Evolutionary conservation across 1,139 yeast species (phyloP).

Genomic region (Protomyces inundatus): DNA sequence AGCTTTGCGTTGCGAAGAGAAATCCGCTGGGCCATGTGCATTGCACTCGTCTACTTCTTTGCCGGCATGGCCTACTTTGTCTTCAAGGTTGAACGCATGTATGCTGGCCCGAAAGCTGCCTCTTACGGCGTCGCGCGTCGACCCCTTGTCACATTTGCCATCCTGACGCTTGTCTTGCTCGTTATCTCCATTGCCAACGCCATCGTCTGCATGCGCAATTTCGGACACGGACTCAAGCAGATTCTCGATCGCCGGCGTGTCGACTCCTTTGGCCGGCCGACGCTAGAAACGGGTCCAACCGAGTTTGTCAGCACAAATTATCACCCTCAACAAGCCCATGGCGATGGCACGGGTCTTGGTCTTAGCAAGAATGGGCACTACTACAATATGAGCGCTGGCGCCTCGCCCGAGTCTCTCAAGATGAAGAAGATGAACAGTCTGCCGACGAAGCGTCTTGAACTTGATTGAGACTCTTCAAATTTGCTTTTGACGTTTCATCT

Average conservation of each 20-base stretch:
- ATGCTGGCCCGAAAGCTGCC: slow-evolving; percentile 45
- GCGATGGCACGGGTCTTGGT: not conserved
- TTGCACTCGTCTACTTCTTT: slow-evolving; percentile 41
- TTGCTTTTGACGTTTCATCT: not conserved
- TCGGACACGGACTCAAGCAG: slow-evolving; percentile 44
- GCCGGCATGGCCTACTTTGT: slow-evolving; percentile 50
- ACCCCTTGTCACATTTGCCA: slow-evolving; percentile 47
- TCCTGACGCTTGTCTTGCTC: slow-evolving; percentile 45
- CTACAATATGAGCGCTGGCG: not conserved
- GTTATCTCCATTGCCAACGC: slow-evolving; percentile 43
- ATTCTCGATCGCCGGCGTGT: slow-evolving; percentile 19
- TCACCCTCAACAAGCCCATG: not conserved
- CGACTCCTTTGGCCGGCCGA: not conserved
- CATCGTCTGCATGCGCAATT: slow-evolving; percentile 42
- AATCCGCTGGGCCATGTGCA: slow-evolving; percentile 37
- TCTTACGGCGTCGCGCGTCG: slow-evolving; percentile 49
- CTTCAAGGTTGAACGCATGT: slow-evolving; percentile 50
- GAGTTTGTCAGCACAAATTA: not conserved
- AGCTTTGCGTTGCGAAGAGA: slow-evolving; percentile 46
- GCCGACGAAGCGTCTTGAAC: not conserved
- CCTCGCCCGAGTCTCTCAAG: not conserved
- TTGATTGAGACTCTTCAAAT: not conserved
- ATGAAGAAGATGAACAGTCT: not conserved
- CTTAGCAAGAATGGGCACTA: not conserved
- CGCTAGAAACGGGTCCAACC: not conserved